Conservation (phyloP, 331 rosid species). For the Erythrophleum ivorense region DNA sequence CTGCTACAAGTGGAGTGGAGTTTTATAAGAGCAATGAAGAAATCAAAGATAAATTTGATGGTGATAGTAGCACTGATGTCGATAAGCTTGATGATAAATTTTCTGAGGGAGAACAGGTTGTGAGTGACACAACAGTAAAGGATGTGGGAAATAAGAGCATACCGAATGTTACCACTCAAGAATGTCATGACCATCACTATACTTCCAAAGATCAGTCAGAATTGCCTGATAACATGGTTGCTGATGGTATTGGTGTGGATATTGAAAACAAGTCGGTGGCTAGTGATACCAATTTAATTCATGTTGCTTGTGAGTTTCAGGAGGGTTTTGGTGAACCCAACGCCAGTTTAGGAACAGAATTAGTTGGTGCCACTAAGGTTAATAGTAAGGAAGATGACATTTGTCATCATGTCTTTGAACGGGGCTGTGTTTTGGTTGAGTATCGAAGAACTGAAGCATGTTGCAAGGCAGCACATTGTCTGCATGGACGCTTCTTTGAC, state of each 20-base stretch:
- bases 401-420: conserved; percentile 52
- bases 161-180: conserved; percentile 31
- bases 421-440: conserved; percentile 81
- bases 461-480: conserved; percentile 73
- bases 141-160: conserved; percentile 30
- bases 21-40: conserved; percentile 35
- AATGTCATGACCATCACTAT: conserved; percentile 43
- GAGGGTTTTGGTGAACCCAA: conserved; percentile 43
- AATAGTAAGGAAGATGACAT: conserved; percentile 40
- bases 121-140: conserved; percentile 33
- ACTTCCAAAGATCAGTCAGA: conserved; percentile 42
- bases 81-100: conserved; percentile 43
- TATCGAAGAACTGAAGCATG: conserved; percentile 81
- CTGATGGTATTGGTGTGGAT: conserved; percentile 39
- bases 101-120: conserved; percentile 43
- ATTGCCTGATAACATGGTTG: conserved; percentile 37
- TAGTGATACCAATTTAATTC: conserved; percentile 32
- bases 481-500: conserved; percentile 78
- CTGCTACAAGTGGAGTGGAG: conserved; percentile 37
- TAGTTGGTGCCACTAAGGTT: conserved; percentile 33
- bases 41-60: conserved; percentile 43
- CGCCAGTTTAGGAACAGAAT: conserved; percentile 41
- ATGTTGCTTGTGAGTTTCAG: conserved; percentile 35
- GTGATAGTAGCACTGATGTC: conserved; percentile 11
- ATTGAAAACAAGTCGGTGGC: conserved; percentile 39